Conservation (phyloP, 306 rosid species). For the Medicago arabica region DNA sequence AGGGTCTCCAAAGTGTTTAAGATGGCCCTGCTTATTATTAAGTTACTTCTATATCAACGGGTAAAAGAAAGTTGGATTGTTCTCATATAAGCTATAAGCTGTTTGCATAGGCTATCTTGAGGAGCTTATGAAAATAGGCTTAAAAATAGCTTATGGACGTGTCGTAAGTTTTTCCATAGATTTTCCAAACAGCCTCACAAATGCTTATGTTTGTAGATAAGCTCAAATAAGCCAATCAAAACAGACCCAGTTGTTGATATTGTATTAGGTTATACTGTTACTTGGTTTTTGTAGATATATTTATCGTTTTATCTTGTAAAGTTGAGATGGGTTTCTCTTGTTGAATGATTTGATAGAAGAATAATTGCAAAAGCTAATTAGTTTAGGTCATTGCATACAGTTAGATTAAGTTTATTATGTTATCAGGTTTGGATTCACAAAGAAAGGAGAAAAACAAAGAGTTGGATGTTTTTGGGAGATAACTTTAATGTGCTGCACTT, state of each 20-base stretch:
- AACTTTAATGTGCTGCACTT: not conserved
- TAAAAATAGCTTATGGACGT: not conserved
- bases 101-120: not conserved
- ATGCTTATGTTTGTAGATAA: not conserved
- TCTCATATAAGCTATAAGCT: not conserved
- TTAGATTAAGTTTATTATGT: not conserved
- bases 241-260: not conserved
- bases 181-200: no score
- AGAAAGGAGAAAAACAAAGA: not conserved
- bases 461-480: not conserved
- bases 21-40: not conserved
- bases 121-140: not conserved
- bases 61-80: not conserved
- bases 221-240: not conserved
- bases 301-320: no score
- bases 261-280: slow-evolving; percentile 23
- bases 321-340: not conserved
- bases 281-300: not conserved
- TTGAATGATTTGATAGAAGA: slow-evolving; percentile 19
- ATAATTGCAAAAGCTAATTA: not conserved
- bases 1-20: no score
- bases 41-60: not conserved
- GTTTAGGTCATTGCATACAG: not conserved
- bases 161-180: no score
- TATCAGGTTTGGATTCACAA: slow-evolving; percentile 13